Evolutionary conservation across 495 filamentous ascomycete species (phyloP).

Genomic region (Aspergillus bridgeri): DNA sequence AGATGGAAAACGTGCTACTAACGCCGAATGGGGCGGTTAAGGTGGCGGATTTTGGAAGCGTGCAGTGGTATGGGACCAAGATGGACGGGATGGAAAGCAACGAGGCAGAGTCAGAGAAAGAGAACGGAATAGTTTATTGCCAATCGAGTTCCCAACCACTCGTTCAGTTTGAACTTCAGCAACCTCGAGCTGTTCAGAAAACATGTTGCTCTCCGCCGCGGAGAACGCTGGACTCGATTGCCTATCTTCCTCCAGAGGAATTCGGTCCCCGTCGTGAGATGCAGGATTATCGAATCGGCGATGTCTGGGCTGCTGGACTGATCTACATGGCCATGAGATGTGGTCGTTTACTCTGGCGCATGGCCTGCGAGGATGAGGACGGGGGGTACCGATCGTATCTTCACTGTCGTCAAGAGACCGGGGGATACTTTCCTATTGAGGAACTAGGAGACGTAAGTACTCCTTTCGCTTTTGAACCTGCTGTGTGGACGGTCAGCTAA

Average conservation of each 20-base stretch:
- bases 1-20: constrained; percentile 93
- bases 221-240: constrained; percentile 23
- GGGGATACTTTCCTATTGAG: constrained; percentile 89
- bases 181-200: background rate
- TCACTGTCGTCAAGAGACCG: constrained; percentile 72
- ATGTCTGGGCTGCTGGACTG: constrained; percentile 92
- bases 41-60: constrained; percentile 84
- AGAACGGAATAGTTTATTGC: background rate
- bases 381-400: constrained; percentile 86
- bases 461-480: no score
- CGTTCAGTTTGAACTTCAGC: background rate
- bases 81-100: background rate
- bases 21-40: constrained; percentile 85
- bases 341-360: constrained; percentile 82
- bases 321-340: constrained; percentile 97
- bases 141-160: background rate
- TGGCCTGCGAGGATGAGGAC: constrained; percentile 84
- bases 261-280: constrained; percentile 58
- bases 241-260: constrained; percentile 87
- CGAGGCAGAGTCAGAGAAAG: background rate
- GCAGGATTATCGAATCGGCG: constrained; percentile 84
- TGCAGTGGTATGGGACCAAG: background rate
- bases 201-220: background rate
- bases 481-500: no score
- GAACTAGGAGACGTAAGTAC: constrained; percentile 79